phyloP scores from a whole-genome alignment of 2,329 filamentous ascomycete genomes.

The Xylariaceae sp. region DNA sequence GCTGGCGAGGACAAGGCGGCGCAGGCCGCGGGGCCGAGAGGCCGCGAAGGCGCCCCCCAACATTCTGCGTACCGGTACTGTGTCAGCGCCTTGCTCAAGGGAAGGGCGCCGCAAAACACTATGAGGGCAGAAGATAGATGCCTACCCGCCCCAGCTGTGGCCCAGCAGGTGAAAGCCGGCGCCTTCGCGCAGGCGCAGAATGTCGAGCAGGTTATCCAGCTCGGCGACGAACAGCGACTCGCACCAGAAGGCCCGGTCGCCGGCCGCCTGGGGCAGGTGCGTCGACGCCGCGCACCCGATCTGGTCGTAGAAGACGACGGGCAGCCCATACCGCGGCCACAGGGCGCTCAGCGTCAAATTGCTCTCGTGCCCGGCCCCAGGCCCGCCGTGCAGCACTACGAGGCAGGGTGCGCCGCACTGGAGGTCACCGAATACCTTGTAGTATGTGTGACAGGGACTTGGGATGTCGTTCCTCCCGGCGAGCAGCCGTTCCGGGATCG shows the following conservation, averaged over 20 bases:
- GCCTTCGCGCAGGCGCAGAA: background rate
- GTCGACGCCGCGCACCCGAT: conserved; percentile 1
- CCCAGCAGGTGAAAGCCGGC: conserved; percentile 1
- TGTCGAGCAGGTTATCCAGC: conserved; percentile 1
- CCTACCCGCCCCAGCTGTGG: conserved; percentile 2
- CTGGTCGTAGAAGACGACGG: conserved; percentile 1
- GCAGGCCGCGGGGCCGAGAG: background rate
- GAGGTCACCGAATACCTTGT: conserved; percentile 12
- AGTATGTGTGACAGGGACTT: conserved; percentile 8
- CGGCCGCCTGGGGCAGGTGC: background rate
- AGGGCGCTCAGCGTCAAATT: conserved; percentile 2
- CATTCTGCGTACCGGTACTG: conserved; percentile 1
- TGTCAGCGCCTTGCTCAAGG: no score
- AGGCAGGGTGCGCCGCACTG: conserved; percentile 3
- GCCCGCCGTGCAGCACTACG: conserved; percentile 10
- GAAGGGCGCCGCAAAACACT: no score
- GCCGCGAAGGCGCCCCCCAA: background rate
- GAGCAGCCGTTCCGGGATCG: no score
- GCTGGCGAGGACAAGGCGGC: background rate
- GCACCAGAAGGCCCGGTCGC: background rate
- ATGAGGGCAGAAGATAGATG: no score
- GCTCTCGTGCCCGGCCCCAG: conserved; percentile 8
- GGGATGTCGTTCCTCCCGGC: no score
- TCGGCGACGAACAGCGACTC: background rate
- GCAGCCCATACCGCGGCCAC: background rate